Evolutionary conservation across 257 asterid species (phyloP).

Genomic region (Coffea canephora): DNA sequence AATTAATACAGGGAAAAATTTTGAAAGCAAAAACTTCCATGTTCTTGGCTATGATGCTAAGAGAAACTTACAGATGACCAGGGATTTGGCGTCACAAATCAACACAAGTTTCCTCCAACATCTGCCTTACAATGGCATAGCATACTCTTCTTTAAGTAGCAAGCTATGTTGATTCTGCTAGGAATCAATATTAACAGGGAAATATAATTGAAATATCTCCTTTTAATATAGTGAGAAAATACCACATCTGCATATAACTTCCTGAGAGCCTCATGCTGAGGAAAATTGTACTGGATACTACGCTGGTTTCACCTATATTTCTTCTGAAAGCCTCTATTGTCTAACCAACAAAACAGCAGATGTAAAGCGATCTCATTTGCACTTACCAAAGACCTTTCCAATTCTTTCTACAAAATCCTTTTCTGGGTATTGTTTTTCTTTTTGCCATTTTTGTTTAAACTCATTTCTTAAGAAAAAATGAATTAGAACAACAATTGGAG

Average conservation of each 20-base stretch:
- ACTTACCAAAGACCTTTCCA: not conserved
- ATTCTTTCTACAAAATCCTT: not conserved
- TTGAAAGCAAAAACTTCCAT: not conserved
- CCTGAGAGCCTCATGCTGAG: not conserved
- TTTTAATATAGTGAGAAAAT: not conserved
- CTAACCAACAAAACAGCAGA: not conserved
- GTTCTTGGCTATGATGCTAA: not conserved
- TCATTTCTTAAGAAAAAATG: too few species aligned
- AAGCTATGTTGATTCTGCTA: not conserved
- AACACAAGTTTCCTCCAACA: not conserved
- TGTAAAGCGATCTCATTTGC: too few species aligned
- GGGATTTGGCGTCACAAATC: not conserved
- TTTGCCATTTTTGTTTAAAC: too few species aligned
- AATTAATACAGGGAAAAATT: not conserved
- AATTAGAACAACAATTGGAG: not conserved
- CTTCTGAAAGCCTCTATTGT: not conserved
- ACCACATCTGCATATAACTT: not conserved
- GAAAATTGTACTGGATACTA: not conserved
- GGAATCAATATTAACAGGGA: not conserved
- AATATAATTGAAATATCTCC: not conserved
- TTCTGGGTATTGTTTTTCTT: not conserved
- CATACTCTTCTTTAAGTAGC: not conserved
- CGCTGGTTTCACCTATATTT: not conserved
- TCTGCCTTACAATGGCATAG: not conserved
- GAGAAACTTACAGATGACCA: not conserved